These are phyloP conservation scores for Lasiodiplodia gonubiensis DNA, from an alignment of 2,329 filamentous ascomycete genomes.

Conservation along the genomic window DNA sequence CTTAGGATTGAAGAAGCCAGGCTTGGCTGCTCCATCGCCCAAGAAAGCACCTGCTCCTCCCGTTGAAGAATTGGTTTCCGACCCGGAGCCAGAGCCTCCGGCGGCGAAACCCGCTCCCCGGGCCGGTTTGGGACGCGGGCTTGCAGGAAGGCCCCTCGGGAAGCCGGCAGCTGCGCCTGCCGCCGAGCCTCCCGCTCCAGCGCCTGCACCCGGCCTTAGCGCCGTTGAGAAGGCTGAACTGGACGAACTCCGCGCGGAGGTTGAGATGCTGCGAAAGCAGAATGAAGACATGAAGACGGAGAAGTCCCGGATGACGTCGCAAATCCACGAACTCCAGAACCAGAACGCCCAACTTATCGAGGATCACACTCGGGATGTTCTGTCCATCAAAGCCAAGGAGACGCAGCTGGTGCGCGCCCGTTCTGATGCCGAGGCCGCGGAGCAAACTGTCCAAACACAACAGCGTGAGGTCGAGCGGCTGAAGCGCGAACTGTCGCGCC, in stretches of 20 bases:
- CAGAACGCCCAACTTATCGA: conserved; percentile 97
- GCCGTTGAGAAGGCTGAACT: conserved; percentile 89
- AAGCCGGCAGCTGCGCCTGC: conserved; percentile 60
- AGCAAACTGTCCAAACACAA: conserved; percentile 83
- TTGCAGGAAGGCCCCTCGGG: conserved; percentile 83
- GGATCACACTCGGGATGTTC: conserved; percentile 91
- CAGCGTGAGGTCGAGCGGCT: conserved; percentile 88
- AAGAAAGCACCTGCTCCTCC: conserved; percentile 52
- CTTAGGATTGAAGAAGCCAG: conserved; percentile 51
- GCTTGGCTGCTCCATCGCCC: conserved; percentile 29
- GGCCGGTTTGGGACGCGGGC: conserved; percentile 71
- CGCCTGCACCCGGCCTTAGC: conserved; percentile 67
- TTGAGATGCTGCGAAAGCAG: conserved; percentile 76
- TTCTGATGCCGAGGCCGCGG: conserved; percentile 86
- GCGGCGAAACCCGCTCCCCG: conserved; percentile 61
- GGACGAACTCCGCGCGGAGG: conserved; percentile 82
- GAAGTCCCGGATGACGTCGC: conserved; percentile 78
- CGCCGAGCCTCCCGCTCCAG: conserved; percentile 55
- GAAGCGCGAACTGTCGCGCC: conserved; percentile 77
- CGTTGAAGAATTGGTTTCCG: conserved; percentile 56
- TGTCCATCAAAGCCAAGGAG: conserved; percentile 98
- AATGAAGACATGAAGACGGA: conserved; percentile 84
- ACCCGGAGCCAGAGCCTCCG: conserved; percentile 53
- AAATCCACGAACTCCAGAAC: conserved; percentile 93
- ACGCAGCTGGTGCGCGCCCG: conserved; percentile 92